Conservation (phyloP, 768 basidiomycete species). For the Pleurotus eryngii region DNA sequence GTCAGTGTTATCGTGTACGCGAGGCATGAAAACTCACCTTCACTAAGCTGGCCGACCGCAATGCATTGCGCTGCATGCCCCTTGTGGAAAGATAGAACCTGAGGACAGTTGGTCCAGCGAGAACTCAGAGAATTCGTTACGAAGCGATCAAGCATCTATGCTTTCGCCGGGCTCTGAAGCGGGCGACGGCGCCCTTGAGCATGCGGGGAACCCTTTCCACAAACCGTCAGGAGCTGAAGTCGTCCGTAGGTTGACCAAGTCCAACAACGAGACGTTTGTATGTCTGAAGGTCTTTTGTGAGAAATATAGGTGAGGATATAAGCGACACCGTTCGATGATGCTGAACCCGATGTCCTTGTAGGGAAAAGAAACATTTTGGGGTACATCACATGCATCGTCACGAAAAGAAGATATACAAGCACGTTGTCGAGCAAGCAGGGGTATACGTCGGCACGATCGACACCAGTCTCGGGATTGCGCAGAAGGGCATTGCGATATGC, state of each 20-base stretch:
- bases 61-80: no score
- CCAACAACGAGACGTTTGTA: slow-evolving; percentile 2
- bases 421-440: not conserved
- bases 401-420: not conserved
- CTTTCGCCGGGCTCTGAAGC: no score
- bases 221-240: not conserved
- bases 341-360: not conserved
- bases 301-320: not conserved
- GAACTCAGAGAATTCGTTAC: no score
- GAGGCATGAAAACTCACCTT: no score
- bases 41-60: no score
- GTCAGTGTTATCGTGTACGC: no score
- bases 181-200: no score
- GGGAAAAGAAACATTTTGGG: not conserved
- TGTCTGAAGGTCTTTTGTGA: slow-evolving; percentile 1
- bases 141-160: no score
- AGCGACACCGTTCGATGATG: not conserved
- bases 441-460: not conserved
- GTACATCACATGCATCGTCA: not conserved
- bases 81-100: no score
- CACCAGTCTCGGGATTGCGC: not conserved
- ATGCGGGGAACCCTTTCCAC: no score
- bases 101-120: no score
- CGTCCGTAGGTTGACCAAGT: not conserved
- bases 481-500: not conserved